Conservation (phyloP, 2,329 filamentous ascomycete species). For the Acrodontium crateriforme region DNA sequence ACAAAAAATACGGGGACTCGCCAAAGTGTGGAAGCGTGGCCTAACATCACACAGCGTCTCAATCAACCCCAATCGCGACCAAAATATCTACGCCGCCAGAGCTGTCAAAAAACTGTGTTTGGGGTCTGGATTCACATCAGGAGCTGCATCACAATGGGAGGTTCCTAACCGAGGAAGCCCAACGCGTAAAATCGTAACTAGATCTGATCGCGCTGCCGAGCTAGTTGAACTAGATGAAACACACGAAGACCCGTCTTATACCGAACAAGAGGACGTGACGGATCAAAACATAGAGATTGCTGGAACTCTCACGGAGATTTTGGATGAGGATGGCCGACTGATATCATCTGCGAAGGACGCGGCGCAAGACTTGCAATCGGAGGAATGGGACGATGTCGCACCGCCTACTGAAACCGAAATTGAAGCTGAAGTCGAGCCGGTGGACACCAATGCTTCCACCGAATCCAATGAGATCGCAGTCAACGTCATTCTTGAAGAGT, state of each 20-base stretch:
- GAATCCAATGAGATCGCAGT: too few relatives aligned
- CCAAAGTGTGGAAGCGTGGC: conserved; percentile 37
- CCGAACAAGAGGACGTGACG: conserved; percentile 10
- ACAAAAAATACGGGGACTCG: conserved; percentile 11
- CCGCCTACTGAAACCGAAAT: conserved; percentile 13
- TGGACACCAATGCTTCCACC: too few relatives aligned
- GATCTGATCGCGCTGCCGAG: conserved; percentile 11
- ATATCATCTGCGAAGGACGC: too few relatives aligned
- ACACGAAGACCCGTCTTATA: background rate
- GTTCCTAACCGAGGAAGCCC: conserved; percentile 16
- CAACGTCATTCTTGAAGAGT: too few relatives aligned
- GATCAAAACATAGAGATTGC: conserved; percentile 2
- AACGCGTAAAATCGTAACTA: conserved; percentile 17
- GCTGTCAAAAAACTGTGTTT: conserved; percentile 33
- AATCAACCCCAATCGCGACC: too few relatives aligned
- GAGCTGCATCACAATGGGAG: conserved; percentile 15
- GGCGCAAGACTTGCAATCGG: too few relatives aligned
- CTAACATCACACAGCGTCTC: too few relatives aligned
- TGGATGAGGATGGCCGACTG: conserved; percentile 16
- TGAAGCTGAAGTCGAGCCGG: conserved; percentile 1
- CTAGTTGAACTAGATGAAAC: conserved; percentile 1
- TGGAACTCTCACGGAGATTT: conserved; percentile 12
- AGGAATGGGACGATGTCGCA: conserved; percentile 13
- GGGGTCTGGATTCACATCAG: conserved; percentile 11
- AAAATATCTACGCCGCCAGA: too few relatives aligned